These are phyloP conservation scores for Cyberlindnera galapagoensis DNA, from an alignment of 805 yeast genomes.

Conservation along the genomic window DNA sequence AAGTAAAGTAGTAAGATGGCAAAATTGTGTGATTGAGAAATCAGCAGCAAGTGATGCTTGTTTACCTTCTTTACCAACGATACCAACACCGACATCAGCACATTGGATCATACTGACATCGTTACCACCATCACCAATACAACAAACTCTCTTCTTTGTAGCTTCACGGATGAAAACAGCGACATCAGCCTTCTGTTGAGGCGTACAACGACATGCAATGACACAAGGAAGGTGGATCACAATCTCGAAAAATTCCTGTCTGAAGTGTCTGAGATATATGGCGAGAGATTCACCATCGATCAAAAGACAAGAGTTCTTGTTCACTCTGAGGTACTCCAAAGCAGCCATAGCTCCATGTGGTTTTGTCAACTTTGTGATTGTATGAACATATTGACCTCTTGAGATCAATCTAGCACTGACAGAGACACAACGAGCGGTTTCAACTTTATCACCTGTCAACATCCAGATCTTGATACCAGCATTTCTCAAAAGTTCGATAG, in stretches of 20 bases:
- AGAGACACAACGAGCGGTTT: slow-evolving; percentile 96
- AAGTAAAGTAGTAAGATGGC: slow-evolving; percentile 76
- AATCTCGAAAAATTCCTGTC: slow-evolving; percentile 67
- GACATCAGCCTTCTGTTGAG: slow-evolving; percentile 97
- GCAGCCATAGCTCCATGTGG: slow-evolving; percentile 64
- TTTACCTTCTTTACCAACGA: slow-evolving; percentile 96
- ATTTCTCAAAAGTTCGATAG: slow-evolving; percentile 86
- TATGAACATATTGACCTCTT: slow-evolving; percentile 90
- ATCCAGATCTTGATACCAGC: slow-evolving; percentile 99
- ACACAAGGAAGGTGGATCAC: slow-evolving; percentile 84
- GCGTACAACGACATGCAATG: slow-evolving; percentile 97
- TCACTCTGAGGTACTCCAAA: slow-evolving; percentile 63
- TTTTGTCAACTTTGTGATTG: slow-evolving; percentile 57
- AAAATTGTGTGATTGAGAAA: slow-evolving; percentile 88
- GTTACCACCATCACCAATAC: slow-evolving; percentile 99
- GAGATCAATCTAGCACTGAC: slow-evolving; percentile 91
- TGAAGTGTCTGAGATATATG: slow-evolving; percentile 54
- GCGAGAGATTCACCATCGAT: slow-evolving; percentile 93
- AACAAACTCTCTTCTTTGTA: slow-evolving; percentile 88
- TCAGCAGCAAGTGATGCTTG: slow-evolving; percentile 98
- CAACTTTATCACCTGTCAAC: slow-evolving; percentile 98
- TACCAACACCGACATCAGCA: slow-evolving; percentile 98
- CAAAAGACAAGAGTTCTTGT: slow-evolving; percentile 59
- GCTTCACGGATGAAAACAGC: slow-evolving; percentile 70
- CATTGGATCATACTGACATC: slow-evolving; percentile 99